Evolutionary conservation across 2,329 filamentous ascomycete species (phyloP), one percentile per base, ranked within the genome.

Genomic region (Penicillium janthinellum): DNA sequence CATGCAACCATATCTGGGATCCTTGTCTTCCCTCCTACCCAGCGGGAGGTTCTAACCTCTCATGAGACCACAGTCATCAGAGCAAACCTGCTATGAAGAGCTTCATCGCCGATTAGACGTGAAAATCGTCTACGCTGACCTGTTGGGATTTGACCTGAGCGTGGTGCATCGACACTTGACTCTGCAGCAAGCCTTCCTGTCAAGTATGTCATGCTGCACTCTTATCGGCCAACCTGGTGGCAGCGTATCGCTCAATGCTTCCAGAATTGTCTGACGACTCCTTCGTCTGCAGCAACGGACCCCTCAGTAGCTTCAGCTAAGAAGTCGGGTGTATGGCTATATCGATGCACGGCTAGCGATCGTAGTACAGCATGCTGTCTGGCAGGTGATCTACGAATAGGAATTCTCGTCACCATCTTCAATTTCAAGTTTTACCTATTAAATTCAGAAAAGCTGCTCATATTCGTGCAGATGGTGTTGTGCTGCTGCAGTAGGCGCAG

Each of bases 321-420:
- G 17, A 38, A 55, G 52, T 60, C 57, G 56, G 58, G 54, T 61
- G 57, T 59, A 64, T 57, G 53, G 42, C 52, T 28, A 28, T 4
- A 14, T 25, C 22, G 41, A 25, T 25, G 41, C 42, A 45, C 15
- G 42, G 42, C 12, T 59, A 56, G 55, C 56, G 63, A 64, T 64
- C 59, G 55, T 63, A 50, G 56, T 52, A 58, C 55, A 61, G 22
- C 58, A 44, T 54, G 41, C 44, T 34, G 59, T 22, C 47, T 57
- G 47, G 61, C 64, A 67, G 64, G 66, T 68, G 66, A 67, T 61
- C 54, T 61, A 60, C 56, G 54, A 66, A 64, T 64, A 28, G 20
- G 39, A 47, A 57, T 62, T 38, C 39, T 25, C 48, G 10, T 50
- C 38, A 50, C 47, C 28, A 48, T 34, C 17, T 11, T 31, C 15